Evolutionary conservation across 2,329 filamentous ascomycete genomes (phyloP), one percentile per base, ranked within the genome.

Genomic region (Penicillium occitanis): DNA sequence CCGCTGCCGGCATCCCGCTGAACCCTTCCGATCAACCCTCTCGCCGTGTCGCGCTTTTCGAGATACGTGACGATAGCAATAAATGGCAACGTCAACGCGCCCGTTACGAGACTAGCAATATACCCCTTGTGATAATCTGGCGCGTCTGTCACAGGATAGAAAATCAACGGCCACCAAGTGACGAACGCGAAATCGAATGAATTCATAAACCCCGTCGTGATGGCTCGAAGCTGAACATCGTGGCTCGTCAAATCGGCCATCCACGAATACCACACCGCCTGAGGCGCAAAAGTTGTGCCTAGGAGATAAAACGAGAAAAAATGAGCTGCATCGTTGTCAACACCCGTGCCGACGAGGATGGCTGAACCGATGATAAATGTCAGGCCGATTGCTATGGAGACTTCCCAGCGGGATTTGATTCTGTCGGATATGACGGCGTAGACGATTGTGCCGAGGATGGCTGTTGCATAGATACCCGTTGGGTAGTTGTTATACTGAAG

Each of bases 211-310:
- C 79, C 79, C 0, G 80, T 82, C 2, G 80, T 80, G 53, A 82
- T 80, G 1, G 80, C 80, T 0, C 80, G 73, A 2, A 82, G 73
- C 50, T 82, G 80, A 7, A 82, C 70, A 62, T 75, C 73, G 33
- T 74, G 72, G n/a, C 68, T 64, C 6, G 73, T 75, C 4, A 75
- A 69, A 30, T 82, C 80, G 0, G 80, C 80, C 78, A 82, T 81
- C 80, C 80, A 82, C 0, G 78, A 77, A 68, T 82, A 82, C 80
- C 80, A 82, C 19, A 82, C 71, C 4, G 80, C 80, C 65, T 82
- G 80, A 0, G 80, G 80, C 1, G 80, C 80, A 63, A 79, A 82
- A 0, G 79, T 81, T 0, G 80, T 81, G 2, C 80, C 80, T 1
- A 82, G 73, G 0, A 81, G 69, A 68, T 81, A 82, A 66, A 81